Conservation (phyloP, 1,139 yeast genomes). For the Protomyces arabidopsidicola region DNA sequence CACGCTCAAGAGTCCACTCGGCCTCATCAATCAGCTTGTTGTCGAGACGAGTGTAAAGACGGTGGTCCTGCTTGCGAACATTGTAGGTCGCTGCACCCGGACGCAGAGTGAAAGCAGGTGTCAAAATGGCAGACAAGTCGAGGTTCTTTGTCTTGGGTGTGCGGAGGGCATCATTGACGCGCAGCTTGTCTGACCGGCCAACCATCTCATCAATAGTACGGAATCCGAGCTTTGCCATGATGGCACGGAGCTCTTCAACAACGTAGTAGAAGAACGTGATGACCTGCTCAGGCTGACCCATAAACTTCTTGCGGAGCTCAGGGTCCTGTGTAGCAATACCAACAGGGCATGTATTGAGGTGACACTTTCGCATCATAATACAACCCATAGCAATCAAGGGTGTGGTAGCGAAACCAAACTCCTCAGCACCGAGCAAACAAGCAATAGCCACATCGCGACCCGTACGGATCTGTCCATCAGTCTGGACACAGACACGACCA, state of each 20-base stretch:
- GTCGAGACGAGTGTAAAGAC: slow-evolving; percentile 85
- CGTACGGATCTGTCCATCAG: slow-evolving; percentile 95
- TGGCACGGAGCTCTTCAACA: slow-evolving; percentile 83
- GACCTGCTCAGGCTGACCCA: slow-evolving; percentile 97
- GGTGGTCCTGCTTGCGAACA: slow-evolving; percentile 90
- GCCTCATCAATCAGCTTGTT: slow-evolving; percentile 95
- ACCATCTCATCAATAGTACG: slow-evolving; percentile 97
- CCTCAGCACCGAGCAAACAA: slow-evolving; percentile 93
- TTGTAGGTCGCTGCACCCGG: slow-evolving; percentile 97
- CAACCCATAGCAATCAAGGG: slow-evolving; percentile 98
- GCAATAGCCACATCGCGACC: slow-evolving; percentile 97
- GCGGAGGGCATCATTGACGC: slow-evolving; percentile 77
- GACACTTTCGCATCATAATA: slow-evolving; percentile 92
- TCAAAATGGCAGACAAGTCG: slow-evolving; percentile 85
- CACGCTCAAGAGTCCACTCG: slow-evolving; percentile 86
- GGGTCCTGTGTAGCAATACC: slow-evolving; percentile 99
- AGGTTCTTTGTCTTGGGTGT: slow-evolving; percentile 87
- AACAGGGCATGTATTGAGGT: slow-evolving; percentile 89
- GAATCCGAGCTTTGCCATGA: slow-evolving; percentile 93
- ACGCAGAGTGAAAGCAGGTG: slow-evolving; percentile 94
- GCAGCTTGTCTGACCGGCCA: slow-evolving; percentile 88
- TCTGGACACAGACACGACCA: slow-evolving; percentile 90
- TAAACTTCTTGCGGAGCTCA: slow-evolving; percentile 80
- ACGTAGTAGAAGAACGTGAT: slow-evolving; percentile 94
- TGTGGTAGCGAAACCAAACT: slow-evolving; percentile 96